phyloP scores from a whole-genome alignment of 2,329 filamentous ascomycete species.

The Trichoderma gracile region DNA sequence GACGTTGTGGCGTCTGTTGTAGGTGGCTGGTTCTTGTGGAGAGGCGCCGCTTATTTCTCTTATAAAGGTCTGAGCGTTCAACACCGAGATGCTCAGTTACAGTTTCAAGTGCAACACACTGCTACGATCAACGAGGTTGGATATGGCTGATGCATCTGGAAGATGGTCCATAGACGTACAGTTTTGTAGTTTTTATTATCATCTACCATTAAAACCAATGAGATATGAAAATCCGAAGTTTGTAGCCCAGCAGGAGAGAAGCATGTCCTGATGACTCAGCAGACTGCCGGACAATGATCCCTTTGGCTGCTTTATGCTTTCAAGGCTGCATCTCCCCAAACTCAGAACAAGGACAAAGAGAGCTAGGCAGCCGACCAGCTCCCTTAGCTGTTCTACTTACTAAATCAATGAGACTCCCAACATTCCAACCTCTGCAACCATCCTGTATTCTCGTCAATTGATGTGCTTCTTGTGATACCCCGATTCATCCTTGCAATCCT shows the following conservation, averaged over 20 bases:
- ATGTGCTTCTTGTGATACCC: conserved; percentile 6
- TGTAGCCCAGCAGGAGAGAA: no score
- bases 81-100: no score
- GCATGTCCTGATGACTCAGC: conserved; percentile 6
- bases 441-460: neutral
- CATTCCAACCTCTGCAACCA: neutral
- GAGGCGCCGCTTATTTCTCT: neutral
- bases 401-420: neutral
- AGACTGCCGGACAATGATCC: neutral
- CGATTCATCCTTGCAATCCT: neutral
- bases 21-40: neutral
- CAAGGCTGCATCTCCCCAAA: neutral
- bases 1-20: conserved; percentile 15
- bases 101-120: no score
- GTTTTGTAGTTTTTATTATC: no score
- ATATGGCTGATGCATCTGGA: no score
- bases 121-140: no score
- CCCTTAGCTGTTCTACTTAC: neutral
- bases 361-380: neutral
- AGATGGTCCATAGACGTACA: no score
- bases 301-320: neutral
- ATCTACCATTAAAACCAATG: no score
- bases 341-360: neutral
- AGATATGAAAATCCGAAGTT: no score
- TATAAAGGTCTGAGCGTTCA: neutral